Conservation (phyloP, 345 rosid species). For the Mangifera indica region DNA sequence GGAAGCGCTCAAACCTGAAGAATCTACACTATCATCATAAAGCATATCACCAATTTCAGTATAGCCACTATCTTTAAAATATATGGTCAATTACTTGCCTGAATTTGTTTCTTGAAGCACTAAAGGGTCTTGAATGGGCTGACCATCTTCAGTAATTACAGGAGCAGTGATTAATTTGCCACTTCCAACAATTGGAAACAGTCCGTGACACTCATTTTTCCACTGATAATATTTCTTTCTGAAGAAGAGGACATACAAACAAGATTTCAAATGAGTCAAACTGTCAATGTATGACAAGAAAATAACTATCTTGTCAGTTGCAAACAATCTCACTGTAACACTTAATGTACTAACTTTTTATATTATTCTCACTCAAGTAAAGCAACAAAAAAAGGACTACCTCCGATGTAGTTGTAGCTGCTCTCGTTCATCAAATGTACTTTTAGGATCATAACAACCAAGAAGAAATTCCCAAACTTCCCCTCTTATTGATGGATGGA, state of each 20-base stretch:
- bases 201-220: slow-evolving; percentile 76
- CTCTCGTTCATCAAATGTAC: slow-evolving; percentile 89
- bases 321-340: background rate
- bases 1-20: slow-evolving; percentile 34
- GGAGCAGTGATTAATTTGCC: slow-evolving; percentile 90
- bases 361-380: background rate
- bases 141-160: slow-evolving; percentile 76
- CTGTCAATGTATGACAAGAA: no score
- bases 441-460: slow-evolving; percentile 88
- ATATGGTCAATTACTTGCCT: slow-evolving; percentile 32
- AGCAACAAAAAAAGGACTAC: slow-evolving; percentile 35
- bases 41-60: slow-evolving; percentile 16
- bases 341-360: background rate
- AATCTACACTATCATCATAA: slow-evolving; percentile 17
- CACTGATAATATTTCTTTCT: slow-evolving; percentile 72
- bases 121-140: slow-evolving; percentile 77
- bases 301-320: background rate
- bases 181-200: slow-evolving; percentile 86
- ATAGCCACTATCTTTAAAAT: slow-evolving; percentile 21
- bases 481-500: slow-evolving; percentile 97
- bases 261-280: background rate
- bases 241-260: slow-evolving; percentile 24
- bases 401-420: slow-evolving; percentile 71
- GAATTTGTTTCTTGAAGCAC: slow-evolving; percentile 66
- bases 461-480: slow-evolving; percentile 99